phyloP scores from a whole-genome alignment of 1,284 basidiomycete genomes.

The Leccinum pachyderme region DNA sequence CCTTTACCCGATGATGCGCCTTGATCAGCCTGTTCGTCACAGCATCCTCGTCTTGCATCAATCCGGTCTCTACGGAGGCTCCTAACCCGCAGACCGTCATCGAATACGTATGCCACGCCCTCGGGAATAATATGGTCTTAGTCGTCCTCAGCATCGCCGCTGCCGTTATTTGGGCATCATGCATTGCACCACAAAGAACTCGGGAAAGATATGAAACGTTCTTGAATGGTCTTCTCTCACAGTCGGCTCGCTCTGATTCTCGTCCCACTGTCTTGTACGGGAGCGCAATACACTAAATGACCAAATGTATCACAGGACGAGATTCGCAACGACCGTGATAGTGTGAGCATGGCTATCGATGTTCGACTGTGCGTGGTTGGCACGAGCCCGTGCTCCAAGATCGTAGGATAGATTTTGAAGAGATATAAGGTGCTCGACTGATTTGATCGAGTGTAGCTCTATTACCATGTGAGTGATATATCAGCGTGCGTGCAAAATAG shows the following conservation, averaged over 20 bases:
- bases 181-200: slow-evolving; percentile 60
- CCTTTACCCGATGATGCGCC: background rate
- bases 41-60: slow-evolving; percentile 61
- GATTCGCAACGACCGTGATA: slow-evolving; percentile 48
- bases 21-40: slow-evolving; percentile 15
- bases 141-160: background rate
- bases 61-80: slow-evolving; percentile 63
- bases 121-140: slow-evolving; percentile 30
- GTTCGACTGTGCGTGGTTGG: slow-evolving; percentile 53
- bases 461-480: no score
- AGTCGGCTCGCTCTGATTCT: slow-evolving; percentile 66
- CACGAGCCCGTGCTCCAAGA: slow-evolving; percentile 49
- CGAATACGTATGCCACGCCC: slow-evolving; percentile 51
- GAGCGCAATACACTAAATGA: slow-evolving; percentile 43
- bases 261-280: slow-evolving; percentile 75
- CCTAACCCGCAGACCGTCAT: slow-evolving; percentile 61
- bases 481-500: no score
- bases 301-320: slow-evolving; percentile 48
- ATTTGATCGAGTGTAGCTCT: slow-evolving; percentile 42
- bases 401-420: slow-evolving; percentile 59
- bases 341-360: slow-evolving; percentile 51
- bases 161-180: slow-evolving; percentile 35
- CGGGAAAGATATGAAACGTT: slow-evolving; percentile 58
- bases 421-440: slow-evolving; percentile 48
- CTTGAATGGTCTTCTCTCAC: slow-evolving; percentile 40